Conservation (phyloP, 139 green algal species). For the Micractinium sp. region DNA sequence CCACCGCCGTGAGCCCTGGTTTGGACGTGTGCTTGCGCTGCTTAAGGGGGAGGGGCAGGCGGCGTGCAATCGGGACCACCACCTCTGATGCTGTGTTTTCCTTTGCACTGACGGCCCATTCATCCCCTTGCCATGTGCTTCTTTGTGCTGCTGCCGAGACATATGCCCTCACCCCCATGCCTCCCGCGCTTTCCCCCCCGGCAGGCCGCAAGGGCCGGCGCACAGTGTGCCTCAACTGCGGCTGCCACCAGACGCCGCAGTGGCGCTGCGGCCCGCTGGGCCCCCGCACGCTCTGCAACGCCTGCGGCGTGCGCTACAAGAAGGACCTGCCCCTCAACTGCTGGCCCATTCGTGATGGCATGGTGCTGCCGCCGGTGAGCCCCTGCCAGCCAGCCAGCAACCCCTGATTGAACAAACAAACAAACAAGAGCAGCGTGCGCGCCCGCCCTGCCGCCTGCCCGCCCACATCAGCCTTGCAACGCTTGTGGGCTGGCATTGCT, state of each 20-base stretch:
- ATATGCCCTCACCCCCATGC: neutral
- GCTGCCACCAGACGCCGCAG: conserved; percentile 67
- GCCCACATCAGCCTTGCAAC: too few species aligned
- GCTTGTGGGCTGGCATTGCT: too few species aligned
- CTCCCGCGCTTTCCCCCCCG: neutral
- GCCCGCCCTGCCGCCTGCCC: neutral
- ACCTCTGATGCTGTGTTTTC: neutral
- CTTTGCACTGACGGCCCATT: too few species aligned
- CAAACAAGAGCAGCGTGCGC: neutral
- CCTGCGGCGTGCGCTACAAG: conserved; percentile 80
- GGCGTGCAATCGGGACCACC: neutral
- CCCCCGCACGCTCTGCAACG: conserved; percentile 85
- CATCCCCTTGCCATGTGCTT: too few species aligned
- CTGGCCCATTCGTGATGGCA: conserved; percentile 52
- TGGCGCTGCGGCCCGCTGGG: conserved; percentile 81
- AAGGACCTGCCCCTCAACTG: conserved; percentile 67
- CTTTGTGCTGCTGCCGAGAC: too few species aligned
- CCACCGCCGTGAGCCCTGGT: too few species aligned
- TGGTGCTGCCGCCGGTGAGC: conserved; percentile 46
- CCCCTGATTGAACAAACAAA: neutral
- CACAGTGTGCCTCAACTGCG: conserved; percentile 69
- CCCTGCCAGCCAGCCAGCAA: too few species aligned
- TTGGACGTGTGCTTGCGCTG: neutral
- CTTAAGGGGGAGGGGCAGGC: neutral
- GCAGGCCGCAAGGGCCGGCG: conserved; percentile 42